A percentile compares a stretch with the other conserved stretches of the same genome.
phyloP scores from a whole-genome alignment of 176 grass and related monocot species.

The Metroxylon sagu region DNA sequence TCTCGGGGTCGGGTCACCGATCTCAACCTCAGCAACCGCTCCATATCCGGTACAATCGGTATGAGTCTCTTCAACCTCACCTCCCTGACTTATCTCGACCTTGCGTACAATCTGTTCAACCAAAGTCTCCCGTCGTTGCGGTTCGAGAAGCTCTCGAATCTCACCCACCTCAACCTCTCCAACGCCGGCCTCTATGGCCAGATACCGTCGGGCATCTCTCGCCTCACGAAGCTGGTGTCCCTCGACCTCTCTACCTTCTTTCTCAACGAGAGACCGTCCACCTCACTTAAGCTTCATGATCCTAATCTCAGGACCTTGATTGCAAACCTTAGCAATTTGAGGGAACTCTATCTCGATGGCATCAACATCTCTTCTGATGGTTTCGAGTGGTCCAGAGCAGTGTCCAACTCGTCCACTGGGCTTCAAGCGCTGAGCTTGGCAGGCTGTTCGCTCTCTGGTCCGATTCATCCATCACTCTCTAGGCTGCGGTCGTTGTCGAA shows the following conservation, averaged over 20 bases:
- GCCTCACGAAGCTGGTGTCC: constrained; percentile 22
- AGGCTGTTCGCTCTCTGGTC: constrained; percentile 1
- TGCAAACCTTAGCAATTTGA: constrained; percentile 30
- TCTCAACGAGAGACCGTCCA: neutral
- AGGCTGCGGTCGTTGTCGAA: constrained; percentile 12
- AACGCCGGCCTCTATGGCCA: constrained; percentile 26
- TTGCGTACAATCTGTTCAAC: constrained; percentile 31
- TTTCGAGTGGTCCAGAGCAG: constrained; percentile 21
- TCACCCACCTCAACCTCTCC: constrained; percentile 49
- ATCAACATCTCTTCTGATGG: constrained; percentile 31
- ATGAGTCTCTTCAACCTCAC: constrained; percentile 30
- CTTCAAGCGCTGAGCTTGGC: constrained; percentile 29
- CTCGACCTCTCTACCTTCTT: constrained; percentile 32
- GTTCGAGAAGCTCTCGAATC: constrained; percentile 29
- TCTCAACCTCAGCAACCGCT: constrained; percentile 23
- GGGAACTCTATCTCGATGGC: constrained; percentile 21
- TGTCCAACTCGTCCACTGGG: constrained; percentile 16
- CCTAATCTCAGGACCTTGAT: constrained; percentile 24
- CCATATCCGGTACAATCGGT: constrained; percentile 14
- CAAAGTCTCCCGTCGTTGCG: constrained; percentile 20
- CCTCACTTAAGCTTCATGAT: constrained; percentile 5
- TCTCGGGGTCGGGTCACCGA: constrained; percentile 15
- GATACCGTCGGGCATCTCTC: constrained; percentile 27
- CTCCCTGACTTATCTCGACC: constrained; percentile 23
- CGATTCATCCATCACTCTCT: constrained; percentile 17